Conservation (phyloP, 2,329 filamentous ascomycete species). For the Chrysosporium queenslandicum region DNA sequence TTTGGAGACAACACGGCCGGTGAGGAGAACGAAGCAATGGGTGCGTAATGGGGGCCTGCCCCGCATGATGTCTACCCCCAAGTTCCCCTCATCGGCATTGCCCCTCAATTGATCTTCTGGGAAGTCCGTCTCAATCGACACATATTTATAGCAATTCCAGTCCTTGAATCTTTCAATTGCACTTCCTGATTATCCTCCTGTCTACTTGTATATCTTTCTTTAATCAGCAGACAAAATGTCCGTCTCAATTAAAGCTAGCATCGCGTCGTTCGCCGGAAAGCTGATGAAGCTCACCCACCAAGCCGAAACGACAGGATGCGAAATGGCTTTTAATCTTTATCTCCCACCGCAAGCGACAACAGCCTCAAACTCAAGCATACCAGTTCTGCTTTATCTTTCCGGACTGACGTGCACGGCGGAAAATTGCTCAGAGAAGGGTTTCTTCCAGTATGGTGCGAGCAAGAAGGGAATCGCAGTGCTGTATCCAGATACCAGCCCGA, state of each 20-base stretch:
- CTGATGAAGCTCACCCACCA: constrained; percentile 88
- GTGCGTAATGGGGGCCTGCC: background rate
- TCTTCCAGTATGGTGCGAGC: constrained; percentile 76
- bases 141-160: background rate
- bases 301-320: constrained; percentile 65
- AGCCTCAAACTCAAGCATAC: constrained; percentile 51
- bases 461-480: constrained; percentile 79
- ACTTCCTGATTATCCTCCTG: background rate
- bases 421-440: constrained; percentile 65
- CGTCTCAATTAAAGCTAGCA: constrained; percentile 81
- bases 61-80: too few species aligned
- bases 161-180: constrained; percentile 1
- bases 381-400: constrained; percentile 84
- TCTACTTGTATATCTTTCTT: background rate
- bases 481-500: constrained; percentile 89
- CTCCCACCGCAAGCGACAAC: constrained; percentile 61
- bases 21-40: background rate
- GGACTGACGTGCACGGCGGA: constrained; percentile 92
- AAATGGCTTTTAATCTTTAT: constrained; percentile 90
- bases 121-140: too few species aligned
- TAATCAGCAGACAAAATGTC: constrained; percentile 47
- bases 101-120: too few species aligned
- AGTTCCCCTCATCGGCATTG: too few species aligned
- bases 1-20: background rate
- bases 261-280: constrained; percentile 85